Conservation (phyloP, 495 filamentous ascomycete genomes). For the Hamigera avellanea region DNA sequence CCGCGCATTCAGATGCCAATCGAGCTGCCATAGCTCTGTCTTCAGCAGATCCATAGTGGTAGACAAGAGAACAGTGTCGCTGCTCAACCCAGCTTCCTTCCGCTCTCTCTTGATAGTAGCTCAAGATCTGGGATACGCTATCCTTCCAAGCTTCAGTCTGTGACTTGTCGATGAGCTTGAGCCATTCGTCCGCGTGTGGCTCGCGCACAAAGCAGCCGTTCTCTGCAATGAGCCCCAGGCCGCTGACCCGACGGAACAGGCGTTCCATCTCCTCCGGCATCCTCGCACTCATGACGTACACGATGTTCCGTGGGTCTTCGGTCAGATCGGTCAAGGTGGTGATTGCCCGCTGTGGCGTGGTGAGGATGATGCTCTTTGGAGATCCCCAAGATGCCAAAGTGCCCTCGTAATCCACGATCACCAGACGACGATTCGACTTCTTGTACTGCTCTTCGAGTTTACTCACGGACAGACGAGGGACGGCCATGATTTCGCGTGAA, state of each 20-base stretch:
- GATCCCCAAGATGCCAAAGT: constrained; percentile 79
- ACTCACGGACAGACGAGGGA: constrained; percentile 66
- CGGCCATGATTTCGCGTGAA: constrained; percentile 66
- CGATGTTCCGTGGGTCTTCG: constrained; percentile 64
- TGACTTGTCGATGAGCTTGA: constrained; percentile 54
- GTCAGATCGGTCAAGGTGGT: constrained; percentile 70
- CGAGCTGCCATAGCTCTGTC: constrained; percentile 59
- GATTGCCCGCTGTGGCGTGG: constrained; percentile 72
- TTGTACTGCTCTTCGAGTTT: constrained; percentile 53
- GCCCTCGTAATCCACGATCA: constrained; percentile 87
- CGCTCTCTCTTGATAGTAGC: constrained; percentile 79
- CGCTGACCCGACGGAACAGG: constrained; percentile 65
- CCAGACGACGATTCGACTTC: constrained; percentile 52
- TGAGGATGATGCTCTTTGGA: constrained; percentile 65
- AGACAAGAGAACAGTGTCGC: constrained; percentile 73
- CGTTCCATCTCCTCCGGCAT: constrained; percentile 78
- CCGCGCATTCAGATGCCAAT: constrained; percentile 75
- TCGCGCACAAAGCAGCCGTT: constrained; percentile 82
- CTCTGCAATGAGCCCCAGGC: constrained; percentile 79
- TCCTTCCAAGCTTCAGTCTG: constrained; percentile 65
- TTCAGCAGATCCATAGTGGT: constrained; percentile 75
- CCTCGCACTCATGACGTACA: constrained; percentile 86
- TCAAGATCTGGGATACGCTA: constrained; percentile 60
- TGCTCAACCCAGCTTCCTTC: constrained; percentile 81
- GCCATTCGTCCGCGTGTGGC: constrained; percentile 56